A percentile compares a stretch with the other conserved stretches of the same genome.
Evolutionary conservation across 1,139 yeast genomes (phyloP).

Genomic region (Lodderomyces metapsilosis): DNA sequence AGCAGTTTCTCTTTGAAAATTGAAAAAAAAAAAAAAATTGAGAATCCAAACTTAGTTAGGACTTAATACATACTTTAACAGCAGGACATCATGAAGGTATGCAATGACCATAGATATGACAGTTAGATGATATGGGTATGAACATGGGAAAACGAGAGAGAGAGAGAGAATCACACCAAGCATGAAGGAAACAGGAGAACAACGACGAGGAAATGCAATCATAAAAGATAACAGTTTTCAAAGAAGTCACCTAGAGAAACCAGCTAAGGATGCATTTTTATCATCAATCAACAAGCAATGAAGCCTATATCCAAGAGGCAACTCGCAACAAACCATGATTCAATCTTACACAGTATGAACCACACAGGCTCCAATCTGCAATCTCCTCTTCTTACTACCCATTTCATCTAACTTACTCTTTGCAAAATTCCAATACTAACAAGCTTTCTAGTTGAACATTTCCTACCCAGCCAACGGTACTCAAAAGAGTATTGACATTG

Average conservation of each 20-base stretch:
- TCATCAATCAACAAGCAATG: too few relatives aligned
- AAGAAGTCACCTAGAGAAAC: too few relatives aligned
- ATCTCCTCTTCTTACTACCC: background rate
- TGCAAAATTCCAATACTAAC: conserved; percentile 14
- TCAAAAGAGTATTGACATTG: conserved; percentile 95
- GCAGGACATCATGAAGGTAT: conserved; percentile 3
- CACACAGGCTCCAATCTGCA: background rate
- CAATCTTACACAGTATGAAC: too few relatives aligned
- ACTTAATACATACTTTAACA: background rate
- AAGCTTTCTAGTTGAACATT: conserved; percentile 76
- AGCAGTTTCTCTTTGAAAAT: background rate
- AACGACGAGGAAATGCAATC: background rate
- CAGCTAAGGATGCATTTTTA: too few relatives aligned
- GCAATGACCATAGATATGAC: background rate
- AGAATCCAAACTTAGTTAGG: background rate
- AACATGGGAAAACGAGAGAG: background rate
- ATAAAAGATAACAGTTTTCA: too few relatives aligned
- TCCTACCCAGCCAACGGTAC: conserved; percentile 99
- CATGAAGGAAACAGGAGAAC: background rate
- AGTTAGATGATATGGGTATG: background rate
- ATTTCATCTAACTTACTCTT: background rate
- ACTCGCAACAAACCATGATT: too few relatives aligned
- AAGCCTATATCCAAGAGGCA: too few relatives aligned
- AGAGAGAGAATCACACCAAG: background rate
- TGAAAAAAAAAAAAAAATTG: background rate